phyloP scores from a whole-genome alignment of 2,329 filamentous ascomycete species.

The Scytalidium lignicola region DNA sequence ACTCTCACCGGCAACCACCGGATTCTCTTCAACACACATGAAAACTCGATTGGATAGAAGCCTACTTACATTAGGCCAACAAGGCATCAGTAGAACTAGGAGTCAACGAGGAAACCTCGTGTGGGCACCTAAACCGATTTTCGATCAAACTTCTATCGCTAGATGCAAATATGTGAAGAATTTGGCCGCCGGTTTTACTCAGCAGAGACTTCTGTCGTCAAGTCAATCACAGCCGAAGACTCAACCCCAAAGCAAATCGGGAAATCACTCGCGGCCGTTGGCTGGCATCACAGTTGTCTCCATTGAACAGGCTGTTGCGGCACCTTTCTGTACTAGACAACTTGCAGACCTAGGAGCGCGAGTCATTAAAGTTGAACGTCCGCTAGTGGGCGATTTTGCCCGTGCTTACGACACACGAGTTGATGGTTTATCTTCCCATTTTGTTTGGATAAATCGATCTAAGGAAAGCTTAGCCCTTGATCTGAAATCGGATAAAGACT shows the following conservation, averaged over 20 bases:
- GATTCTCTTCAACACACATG: too few relatives aligned
- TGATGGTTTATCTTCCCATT: conserved; percentile 45
- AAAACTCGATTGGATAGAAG: too few relatives aligned
- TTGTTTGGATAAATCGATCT: conserved; percentile 50
- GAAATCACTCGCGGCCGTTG: conserved; percentile 22
- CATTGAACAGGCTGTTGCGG: conserved; percentile 49
- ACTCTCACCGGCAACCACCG: too few relatives aligned
- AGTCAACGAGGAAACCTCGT: too few relatives aligned
- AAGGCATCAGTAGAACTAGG: too few relatives aligned
- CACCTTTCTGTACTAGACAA: conserved; percentile 49
- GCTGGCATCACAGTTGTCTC: conserved; percentile 46
- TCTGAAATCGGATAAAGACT: conserved; percentile 39
- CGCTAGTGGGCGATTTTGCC: conserved; percentile 46
- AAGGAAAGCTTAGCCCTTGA: conserved; percentile 49
- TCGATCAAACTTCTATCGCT: too few relatives aligned
- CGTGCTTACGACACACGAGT: conserved; percentile 45
- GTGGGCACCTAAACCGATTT: too few relatives aligned
- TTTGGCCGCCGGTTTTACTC: too few relatives aligned
- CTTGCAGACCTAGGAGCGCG: conserved; percentile 48
- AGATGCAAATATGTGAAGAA: too few relatives aligned
- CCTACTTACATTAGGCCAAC: too few relatives aligned
- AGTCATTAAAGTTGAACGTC: conserved; percentile 51
- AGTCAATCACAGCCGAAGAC: too few relatives aligned
- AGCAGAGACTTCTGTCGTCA: too few relatives aligned
- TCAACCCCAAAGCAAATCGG: not conserved